Conservation (phyloP, 306 rosid species). For the Lathyrus aphaca region DNA sequence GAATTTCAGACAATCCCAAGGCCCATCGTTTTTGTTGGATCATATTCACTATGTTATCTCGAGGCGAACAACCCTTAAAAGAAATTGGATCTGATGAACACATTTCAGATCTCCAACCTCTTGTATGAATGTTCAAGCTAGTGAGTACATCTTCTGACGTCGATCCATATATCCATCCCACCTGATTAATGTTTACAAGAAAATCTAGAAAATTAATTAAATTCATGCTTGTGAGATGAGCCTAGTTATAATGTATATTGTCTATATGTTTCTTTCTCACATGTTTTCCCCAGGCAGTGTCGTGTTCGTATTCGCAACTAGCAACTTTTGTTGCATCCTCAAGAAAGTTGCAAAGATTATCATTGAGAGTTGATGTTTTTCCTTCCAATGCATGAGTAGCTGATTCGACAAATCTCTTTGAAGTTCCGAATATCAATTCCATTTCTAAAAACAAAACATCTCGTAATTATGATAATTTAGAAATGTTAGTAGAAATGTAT, state of each 20-base stretch:
- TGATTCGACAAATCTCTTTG: slow-evolving; percentile 43
- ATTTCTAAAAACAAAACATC: no score
- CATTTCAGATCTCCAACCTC: slow-evolving; percentile 63
- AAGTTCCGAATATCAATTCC: slow-evolving; percentile 48
- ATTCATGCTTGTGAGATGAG: background rate
- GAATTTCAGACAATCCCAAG: slow-evolving; percentile 50
- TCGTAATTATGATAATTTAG: no score
- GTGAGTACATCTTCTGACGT: slow-evolving; percentile 59
- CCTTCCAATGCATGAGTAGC: slow-evolving; percentile 48
- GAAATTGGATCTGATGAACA: slow-evolving; percentile 45
- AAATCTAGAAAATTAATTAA: background rate
- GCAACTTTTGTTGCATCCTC: slow-evolving; percentile 55
- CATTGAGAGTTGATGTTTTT: background rate
- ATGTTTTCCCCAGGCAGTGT: slow-evolving; percentile 67
- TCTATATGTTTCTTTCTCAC: slow-evolving; percentile 38
- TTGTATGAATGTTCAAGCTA: slow-evolving; percentile 56
- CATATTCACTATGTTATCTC: slow-evolving; percentile 39
- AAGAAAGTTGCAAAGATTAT: slow-evolving; percentile 6
- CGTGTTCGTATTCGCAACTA: slow-evolving; percentile 48
- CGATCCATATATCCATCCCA: slow-evolving; percentile 55
- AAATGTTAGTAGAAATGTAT: no score
- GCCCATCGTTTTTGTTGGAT: slow-evolving; percentile 66
- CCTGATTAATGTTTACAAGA: slow-evolving; percentile 17
- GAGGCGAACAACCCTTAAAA: slow-evolving; percentile 63
- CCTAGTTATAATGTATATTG: no score